Evolutionary conservation across 768 basidiomycete genomes (phyloP).

Genomic region (Dacryopinax primogenitus): DNA sequence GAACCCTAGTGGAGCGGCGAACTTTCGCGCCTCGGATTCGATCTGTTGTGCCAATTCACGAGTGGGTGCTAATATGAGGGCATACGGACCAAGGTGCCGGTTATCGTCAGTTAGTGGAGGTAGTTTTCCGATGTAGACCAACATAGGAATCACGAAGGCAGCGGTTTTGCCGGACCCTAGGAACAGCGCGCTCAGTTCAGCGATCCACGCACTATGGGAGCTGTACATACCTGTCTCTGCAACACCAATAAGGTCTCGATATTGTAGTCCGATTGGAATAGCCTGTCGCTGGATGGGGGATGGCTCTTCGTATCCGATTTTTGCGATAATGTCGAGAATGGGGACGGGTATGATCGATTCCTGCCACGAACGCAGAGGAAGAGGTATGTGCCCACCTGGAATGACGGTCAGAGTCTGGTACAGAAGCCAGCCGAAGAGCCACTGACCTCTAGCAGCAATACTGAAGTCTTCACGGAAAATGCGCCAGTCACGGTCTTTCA

Average conservation of each 20-base stretch:
- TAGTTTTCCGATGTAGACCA: constrained; percentile 79
- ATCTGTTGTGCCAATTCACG: constrained; percentile 98
- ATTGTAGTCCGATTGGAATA: constrained; percentile 95
- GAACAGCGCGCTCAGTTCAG: not conserved
- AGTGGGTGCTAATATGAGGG: constrained; percentile 89
- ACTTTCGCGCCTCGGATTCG: constrained; percentile 82
- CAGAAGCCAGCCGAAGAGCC: not conserved
- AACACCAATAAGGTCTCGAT: constrained; percentile 94
- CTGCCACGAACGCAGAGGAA: constrained; percentile 82
- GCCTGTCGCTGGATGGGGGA: constrained; percentile 96
- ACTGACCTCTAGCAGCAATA: constrained; percentile 75
- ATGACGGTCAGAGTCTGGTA: not conserved
- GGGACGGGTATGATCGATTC: constrained; percentile 71
- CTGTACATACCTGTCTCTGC: constrained; percentile 76
- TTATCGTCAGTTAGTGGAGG: constrained; percentile 84
- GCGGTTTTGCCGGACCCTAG: constrained; percentile 97
- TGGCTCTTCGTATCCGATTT: constrained; percentile 93
- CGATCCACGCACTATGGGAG: not conserved
- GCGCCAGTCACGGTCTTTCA: constrained; percentile 97
- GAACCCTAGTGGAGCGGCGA: constrained; percentile 79
- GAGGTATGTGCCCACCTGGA: constrained; percentile 80
- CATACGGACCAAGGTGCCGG: constrained; percentile 84
- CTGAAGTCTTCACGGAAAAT: constrained; percentile 98
- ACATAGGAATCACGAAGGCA: constrained; percentile 96
- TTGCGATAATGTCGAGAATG: constrained; percentile 73